Percentiles rank a stretch among this genome's conserved stretches.
Conservation (phyloP, 2,329 filamentous ascomycete species). For the Penicillium crustosum region DNA sequence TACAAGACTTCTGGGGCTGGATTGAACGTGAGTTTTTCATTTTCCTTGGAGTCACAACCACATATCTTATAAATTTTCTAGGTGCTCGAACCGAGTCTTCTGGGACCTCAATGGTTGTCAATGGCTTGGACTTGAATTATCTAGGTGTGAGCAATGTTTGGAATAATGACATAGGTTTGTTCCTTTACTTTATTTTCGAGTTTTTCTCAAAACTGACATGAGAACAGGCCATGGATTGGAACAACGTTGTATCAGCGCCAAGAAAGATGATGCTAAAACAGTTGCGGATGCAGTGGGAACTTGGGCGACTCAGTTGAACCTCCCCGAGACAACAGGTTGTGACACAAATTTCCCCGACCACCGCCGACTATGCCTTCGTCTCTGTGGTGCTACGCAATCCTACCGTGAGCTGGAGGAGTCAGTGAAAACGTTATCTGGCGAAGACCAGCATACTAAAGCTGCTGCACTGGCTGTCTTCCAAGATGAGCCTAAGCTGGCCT, state of each 20-base stretch:
- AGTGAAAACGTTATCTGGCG: conserved; percentile 53
- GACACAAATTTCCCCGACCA: conserved; percentile 56
- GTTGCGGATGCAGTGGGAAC: conserved; percentile 48
- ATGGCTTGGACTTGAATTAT: conserved; percentile 60
- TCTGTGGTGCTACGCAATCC: conserved; percentile 60
- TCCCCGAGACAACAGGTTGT: conserved; percentile 53
- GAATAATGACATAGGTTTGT: conserved; percentile 55
- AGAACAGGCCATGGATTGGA: conserved; percentile 35
- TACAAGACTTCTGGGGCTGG: conserved; percentile 61
- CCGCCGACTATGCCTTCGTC: conserved; percentile 59
- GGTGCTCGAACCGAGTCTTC: conserved; percentile 42
- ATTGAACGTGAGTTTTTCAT: conserved; percentile 48
- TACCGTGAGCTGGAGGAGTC: conserved; percentile 50
- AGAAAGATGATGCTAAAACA: conserved; percentile 25
- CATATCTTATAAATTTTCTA: conserved; percentile 22
- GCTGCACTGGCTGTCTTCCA: conserved; percentile 63
- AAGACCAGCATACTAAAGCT: conserved; percentile 61
- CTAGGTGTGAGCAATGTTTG: conserved; percentile 60
- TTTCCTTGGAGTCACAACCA: neutral
- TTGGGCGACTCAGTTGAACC: conserved; percentile 51
- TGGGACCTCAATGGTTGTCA: conserved; percentile 55
- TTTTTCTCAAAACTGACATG: conserved; percentile 5
- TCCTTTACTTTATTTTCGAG: neutral
- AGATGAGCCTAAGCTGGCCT: conserved; percentile 58
- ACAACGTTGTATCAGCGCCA: conserved; percentile 32